Conservation (phyloP, 2,329 filamentous ascomycete species). For the Alternaria sp. region DNA sequence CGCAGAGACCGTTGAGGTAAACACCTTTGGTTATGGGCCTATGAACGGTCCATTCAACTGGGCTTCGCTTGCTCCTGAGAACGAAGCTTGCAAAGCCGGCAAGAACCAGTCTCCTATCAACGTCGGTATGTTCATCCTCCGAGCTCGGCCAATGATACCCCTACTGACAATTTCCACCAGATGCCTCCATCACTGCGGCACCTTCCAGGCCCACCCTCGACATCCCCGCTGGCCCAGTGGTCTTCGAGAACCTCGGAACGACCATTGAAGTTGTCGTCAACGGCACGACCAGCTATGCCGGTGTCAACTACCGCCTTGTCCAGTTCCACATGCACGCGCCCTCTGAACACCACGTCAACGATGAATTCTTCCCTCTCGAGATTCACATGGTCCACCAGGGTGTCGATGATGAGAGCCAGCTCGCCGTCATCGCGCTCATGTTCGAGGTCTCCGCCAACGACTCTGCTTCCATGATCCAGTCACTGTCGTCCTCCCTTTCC, state of each 20-base stretch:
- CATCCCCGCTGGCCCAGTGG: conserved; percentile 56
- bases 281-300: conserved; percentile 57
- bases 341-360: conserved; percentile 64
- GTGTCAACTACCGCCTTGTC: conserved; percentile 55
- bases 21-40: conserved; percentile 55
- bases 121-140: conserved; percentile 48
- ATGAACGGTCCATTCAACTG: conserved; percentile 62
- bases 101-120: conserved; percentile 66
- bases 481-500: conserved; percentile 46
- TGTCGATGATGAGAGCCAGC: conserved; percentile 46
- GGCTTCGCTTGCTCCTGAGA: conserved; percentile 57
- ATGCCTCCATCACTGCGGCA: conserved; percentile 44
- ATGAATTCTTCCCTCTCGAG: conserved; percentile 59
- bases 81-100: conserved; percentile 60
- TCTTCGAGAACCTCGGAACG: conserved; percentile 67
- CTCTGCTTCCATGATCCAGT: conserved; percentile 42
- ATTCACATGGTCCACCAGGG: conserved; percentile 68
- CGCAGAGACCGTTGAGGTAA: conserved; percentile 40
- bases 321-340: conserved; percentile 71
- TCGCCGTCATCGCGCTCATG: conserved; percentile 55
- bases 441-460: conserved; percentile 53
- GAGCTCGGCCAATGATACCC: not conserved
- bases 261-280: conserved; percentile 66
- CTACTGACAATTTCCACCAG: conserved; percentile 24
- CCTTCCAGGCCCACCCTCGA: conserved; percentile 41